Evolutionary conservation across 2,329 filamentous ascomycete species (phyloP), one percentile per base, ranked within the genome.

Genomic region (Fusarium irregulare): DNA sequence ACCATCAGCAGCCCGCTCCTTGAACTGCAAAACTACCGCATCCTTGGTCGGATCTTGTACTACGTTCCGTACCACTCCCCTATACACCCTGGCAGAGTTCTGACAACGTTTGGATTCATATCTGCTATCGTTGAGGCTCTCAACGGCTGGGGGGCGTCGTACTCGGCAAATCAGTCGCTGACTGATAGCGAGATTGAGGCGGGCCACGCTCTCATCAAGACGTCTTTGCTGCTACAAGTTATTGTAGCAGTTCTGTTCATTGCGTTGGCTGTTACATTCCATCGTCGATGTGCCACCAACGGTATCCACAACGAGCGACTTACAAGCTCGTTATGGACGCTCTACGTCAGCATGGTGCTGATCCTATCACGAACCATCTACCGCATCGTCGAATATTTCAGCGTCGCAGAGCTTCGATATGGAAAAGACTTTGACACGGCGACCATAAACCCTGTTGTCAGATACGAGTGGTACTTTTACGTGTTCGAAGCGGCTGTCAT

Each of bases 1-100:
- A 67, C 21, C 20, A 14, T 25, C 18, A 9, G 25, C 46, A 85
- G 85, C 18, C 88, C 88, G 1, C 80, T 90, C 4, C 84, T 89
- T 42, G 87, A 88, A 55, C 81, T 88, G 5, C 83, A 86, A 58
- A 89, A 90, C 73, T 91, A 90, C 76, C 84, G 88, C 70, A 83
- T 89, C 58, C 84, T 91, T 25, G 85, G 85, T 4, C 84, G 88
- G 6, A 81, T 89, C 14, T 81, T 91, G 21, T 87, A 86, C 76
- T 86, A 77, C 50, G 81, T 88, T 4, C 88, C 88, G 0, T 87
- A 89, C 73, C 82, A 86, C 60, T 83, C 88, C 0, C 88, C 87
- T 0, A 76, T 87, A 32, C 79, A 83, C 41, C 83, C 84, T 0
- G 79, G 80, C 23, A 77, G 80, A 27, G 82, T 85, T 18, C 71